Evolutionary conservation across 176 grass and related monocot genomes (phyloP).

Genomic region (Aegilops speltoides): DNA sequence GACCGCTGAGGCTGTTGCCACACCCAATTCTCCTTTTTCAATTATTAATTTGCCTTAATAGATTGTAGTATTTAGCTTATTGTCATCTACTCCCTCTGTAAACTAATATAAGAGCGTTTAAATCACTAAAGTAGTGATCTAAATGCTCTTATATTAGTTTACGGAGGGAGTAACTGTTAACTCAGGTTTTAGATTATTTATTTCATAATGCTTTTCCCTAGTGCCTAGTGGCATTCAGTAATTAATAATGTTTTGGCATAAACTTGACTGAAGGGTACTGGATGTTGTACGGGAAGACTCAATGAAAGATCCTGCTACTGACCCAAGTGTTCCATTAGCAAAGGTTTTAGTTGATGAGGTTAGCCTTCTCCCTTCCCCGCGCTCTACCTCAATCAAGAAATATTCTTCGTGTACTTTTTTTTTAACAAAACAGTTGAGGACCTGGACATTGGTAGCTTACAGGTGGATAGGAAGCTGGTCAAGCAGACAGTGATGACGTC

Average conservation of each 20-base stretch:
- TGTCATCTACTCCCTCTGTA: too few species aligned
- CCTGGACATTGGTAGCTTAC: slow-evolving; percentile 57
- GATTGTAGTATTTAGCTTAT: slow-evolving; percentile 12
- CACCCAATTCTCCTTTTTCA: background rate
- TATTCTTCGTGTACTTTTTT: slow-evolving; percentile 25
- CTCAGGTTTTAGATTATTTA: slow-evolving; percentile 16
- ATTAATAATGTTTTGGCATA: slow-evolving; percentile 4
- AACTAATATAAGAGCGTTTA: too few species aligned
- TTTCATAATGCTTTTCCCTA: slow-evolving; percentile 1
- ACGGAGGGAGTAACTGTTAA: slow-evolving; percentile 3
- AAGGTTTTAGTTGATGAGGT: slow-evolving; percentile 87
- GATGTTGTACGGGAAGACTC: slow-evolving; percentile 74
- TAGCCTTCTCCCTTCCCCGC: slow-evolving; percentile 34
- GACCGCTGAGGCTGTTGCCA: background rate
- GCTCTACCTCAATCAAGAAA: background rate
- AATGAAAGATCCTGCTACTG: slow-evolving; percentile 57
- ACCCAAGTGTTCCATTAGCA: slow-evolving; percentile 73
- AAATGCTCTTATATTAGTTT: too few species aligned
- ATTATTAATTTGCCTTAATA: slow-evolving; percentile 5
- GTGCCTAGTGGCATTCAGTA: background rate
- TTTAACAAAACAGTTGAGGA: slow-evolving; percentile 49
- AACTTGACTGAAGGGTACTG: slow-evolving; percentile 64
- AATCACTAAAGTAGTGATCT: too few species aligned
- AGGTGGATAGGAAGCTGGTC: slow-evolving; percentile 98
- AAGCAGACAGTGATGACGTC: slow-evolving; percentile 99